Conservation (phyloP, 306 rosid species). For the Sicyos edulis region DNA sequence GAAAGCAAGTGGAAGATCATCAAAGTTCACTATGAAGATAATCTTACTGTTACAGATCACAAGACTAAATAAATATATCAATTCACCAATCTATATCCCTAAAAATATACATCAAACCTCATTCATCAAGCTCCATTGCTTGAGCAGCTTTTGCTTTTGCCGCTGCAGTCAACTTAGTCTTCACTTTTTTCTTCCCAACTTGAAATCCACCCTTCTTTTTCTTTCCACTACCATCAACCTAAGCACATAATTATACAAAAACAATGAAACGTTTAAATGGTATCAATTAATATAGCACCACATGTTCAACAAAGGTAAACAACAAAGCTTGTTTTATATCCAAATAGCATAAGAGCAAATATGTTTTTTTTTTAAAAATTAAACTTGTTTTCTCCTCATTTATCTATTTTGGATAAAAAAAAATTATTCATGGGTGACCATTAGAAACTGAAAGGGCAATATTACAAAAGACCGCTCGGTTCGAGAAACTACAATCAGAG, state of each 20-base stretch:
- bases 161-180: conserved; percentile 66
- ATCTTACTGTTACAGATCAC: background rate
- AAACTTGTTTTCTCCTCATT: too few species aligned
- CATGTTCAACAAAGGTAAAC: background rate
- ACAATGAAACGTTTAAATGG: too few species aligned
- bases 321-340: background rate
- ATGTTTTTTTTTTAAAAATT: too few species aligned
- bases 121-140: conserved; percentile 84
- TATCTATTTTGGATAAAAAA: too few species aligned
- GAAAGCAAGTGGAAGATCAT: background rate
- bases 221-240: conserved; percentile 69
- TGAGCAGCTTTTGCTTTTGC: conserved; percentile 78
- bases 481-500: too few species aligned
- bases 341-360: too few species aligned
- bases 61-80: background rate
- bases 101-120: conserved; percentile 32
- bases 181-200: conserved; percentile 72
- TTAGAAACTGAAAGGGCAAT: too few species aligned
- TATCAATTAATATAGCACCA: too few species aligned
- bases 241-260: conserved; percentile 14
- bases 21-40: background rate
- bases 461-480: too few species aligned
- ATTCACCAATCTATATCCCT: background rate
- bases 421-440: too few species aligned
- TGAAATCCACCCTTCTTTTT: conserved; percentile 81